These are phyloP conservation scores for Heritiera fomes DNA, from an alignment of 345 rosid genomes.

Conservation along the genomic window DNA sequence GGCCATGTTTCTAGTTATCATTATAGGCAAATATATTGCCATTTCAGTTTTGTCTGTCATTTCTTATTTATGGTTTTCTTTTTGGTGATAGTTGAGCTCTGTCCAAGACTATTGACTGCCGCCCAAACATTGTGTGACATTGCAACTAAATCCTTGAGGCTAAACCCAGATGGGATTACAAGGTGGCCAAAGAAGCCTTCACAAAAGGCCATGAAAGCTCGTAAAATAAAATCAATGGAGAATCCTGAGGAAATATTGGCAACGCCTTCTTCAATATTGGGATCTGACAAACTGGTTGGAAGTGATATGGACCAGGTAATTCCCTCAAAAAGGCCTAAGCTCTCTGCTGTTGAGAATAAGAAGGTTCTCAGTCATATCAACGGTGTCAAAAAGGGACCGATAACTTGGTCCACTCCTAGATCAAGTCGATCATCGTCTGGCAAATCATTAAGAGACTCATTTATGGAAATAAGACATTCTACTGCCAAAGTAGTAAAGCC, in stretches of 20 bases:
- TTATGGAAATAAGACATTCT: slow-evolving; percentile 42
- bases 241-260: slow-evolving; percentile 39
- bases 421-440: slow-evolving; percentile 64
- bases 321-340: slow-evolving; percentile 66
- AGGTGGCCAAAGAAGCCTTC: slow-evolving; percentile 70
- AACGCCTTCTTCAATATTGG: slow-evolving; percentile 28
- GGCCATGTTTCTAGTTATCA: not conserved
- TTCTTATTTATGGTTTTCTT: slow-evolving; percentile 13
- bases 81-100: slow-evolving; percentile 47
- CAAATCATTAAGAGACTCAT: slow-evolving; percentile 35
- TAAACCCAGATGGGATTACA: slow-evolving; percentile 42
- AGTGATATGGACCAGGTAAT: slow-evolving; percentile 33
- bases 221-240: slow-evolving; percentile 55
- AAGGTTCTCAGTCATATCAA: slow-evolving; percentile 32
- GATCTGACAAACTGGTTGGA: slow-evolving; percentile 32
- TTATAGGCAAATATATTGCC: slow-evolving; percentile 13
- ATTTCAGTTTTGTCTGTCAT: not conserved
- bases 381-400: slow-evolving; percentile 35
- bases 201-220: slow-evolving; percentile 65
- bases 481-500: slow-evolving; percentile 48
- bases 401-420: slow-evolving; percentile 43
- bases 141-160: slow-evolving; percentile 39
- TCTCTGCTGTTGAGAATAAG: slow-evolving; percentile 41
- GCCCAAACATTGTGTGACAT: slow-evolving; percentile 72
- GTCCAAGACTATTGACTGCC: slow-evolving; percentile 65